A percentile compares a stretch with the other conserved stretches of the same genome.
These are phyloP conservation scores for Salvia rosmarinus DNA, from an alignment of 257 asterid genomes.

Conservation along the genomic window DNA sequence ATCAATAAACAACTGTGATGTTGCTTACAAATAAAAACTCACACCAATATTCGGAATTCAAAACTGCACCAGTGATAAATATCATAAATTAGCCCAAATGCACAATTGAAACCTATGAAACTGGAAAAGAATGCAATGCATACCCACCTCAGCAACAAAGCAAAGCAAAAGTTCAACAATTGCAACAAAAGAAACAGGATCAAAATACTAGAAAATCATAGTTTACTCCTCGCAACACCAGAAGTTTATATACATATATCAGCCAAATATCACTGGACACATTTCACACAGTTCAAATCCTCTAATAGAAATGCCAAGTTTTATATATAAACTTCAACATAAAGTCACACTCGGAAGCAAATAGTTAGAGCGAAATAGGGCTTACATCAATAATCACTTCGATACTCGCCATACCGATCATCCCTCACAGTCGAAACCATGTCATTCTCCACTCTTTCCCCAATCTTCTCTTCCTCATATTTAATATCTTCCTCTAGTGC, in stretches of 20 bases:
- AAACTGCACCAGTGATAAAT: background rate
- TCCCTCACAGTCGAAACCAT: constrained; percentile 51
- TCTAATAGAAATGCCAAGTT: constrained; percentile 20
- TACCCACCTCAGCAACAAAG: background rate
- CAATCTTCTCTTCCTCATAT: constrained; percentile 63
- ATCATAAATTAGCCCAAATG: background rate
- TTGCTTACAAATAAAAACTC: background rate
- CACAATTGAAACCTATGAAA: background rate
- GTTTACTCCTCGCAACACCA: background rate
- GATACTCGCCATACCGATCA: constrained; percentile 56
- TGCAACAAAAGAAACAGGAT: background rate
- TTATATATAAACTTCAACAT: constrained; percentile 42
- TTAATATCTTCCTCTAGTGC: constrained; percentile 67
- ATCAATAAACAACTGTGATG: background rate
- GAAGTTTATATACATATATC: constrained; percentile 26
- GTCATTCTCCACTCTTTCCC: constrained; percentile 57
- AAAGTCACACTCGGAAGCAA: constrained; percentile 27
- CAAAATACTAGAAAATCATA: background rate
- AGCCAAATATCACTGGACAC: background rate
- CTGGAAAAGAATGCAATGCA: background rate
- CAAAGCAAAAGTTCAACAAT: background rate
- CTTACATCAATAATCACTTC: constrained; percentile 53
- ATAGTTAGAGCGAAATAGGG: constrained; percentile 29
- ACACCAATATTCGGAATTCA: background rate
- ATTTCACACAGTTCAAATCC: no score